Percentiles rank a stretch among this genome's conserved stretches.
Evolutionary conservation across 129 eudicot species (phyloP).

Genomic region (Mikania micrantha): DNA sequence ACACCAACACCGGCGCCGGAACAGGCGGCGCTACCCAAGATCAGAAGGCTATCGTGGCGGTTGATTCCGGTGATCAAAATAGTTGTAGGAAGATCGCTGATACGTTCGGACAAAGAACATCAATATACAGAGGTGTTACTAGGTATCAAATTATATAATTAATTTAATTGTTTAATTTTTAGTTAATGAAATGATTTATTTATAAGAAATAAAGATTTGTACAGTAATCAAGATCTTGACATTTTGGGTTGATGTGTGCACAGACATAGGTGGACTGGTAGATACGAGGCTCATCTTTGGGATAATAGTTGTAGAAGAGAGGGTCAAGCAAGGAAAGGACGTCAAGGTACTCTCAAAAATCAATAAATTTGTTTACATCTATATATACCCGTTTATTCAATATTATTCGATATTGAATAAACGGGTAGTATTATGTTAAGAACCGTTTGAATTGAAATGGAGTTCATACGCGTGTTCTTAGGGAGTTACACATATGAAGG

Average conservation of each 20-base stretch:
- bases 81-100: conserved; percentile 65
- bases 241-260: conserved; percentile 32
- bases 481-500: not conserved
- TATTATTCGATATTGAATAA: too few species aligned
- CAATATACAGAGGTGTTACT: conserved; percentile 94
- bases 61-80: conserved; percentile 31
- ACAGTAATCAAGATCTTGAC: not conserved
- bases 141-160: conserved; percentile 62
- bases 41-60: conserved; percentile 44
- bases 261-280: conserved; percentile 99
- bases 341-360: conserved; percentile 65
- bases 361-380: not conserved
- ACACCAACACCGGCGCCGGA: not conserved
- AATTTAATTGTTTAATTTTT: not conserved
- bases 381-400: too few species aligned
- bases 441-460: too few species aligned
- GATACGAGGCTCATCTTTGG: conserved; percentile 99
- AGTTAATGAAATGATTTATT: not conserved
- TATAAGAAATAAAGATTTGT: conserved; percentile 3
- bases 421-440: too few species aligned
- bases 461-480: not conserved
- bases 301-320: conserved; percentile 99
- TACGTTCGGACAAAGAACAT: conserved; percentile 93
- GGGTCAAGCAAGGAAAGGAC: conserved; percentile 99
- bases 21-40: not conserved